phyloP scores from a whole-genome alignment of 2,329 filamentous ascomycete species.

The Cercospora brassicicola region DNA sequence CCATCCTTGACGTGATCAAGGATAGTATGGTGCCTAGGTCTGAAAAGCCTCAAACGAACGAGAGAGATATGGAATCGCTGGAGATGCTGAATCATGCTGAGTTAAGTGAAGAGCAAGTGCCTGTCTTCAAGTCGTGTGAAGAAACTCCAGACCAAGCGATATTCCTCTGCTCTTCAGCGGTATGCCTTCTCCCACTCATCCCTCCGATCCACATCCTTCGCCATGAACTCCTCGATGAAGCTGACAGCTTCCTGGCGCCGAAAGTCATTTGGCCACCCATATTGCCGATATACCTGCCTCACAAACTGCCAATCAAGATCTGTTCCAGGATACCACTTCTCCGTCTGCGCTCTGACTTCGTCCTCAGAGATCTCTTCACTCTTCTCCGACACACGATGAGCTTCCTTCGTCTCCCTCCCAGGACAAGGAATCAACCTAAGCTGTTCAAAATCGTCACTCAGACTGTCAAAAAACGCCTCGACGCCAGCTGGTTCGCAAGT shows the following conservation, averaged over 20 bases:
- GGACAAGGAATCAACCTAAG: background rate
- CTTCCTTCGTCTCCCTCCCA: background rate
- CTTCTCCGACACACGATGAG: background rate
- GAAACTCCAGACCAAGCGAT: no score
- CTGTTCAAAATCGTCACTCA: background rate
- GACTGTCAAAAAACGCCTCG: background rate
- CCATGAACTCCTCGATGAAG: background rate
- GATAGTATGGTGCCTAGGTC: no score
- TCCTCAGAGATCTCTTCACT: background rate
- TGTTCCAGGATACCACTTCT: slow-evolving; percentile 1
- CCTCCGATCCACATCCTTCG: background rate
- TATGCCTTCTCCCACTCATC: background rate
- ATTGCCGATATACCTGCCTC: background rate
- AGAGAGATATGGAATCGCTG: no score
- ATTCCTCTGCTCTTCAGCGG: no score
- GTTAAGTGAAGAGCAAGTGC: no score
- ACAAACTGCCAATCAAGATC: slow-evolving; percentile 9
- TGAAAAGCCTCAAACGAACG: no score
- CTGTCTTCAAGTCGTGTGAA: no score
- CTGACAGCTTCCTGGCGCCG: background rate
- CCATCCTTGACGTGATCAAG: no score
- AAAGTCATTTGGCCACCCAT: background rate
- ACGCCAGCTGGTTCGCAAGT: background rate
- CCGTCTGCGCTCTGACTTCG: background rate
- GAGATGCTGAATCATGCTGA: no score